Percentiles rank a stretch among this genome's conserved stretches.
Evolutionary conservation across 2,329 filamentous ascomycete genomes (phyloP).

Genomic region (Trichoderma polysporum): DNA sequence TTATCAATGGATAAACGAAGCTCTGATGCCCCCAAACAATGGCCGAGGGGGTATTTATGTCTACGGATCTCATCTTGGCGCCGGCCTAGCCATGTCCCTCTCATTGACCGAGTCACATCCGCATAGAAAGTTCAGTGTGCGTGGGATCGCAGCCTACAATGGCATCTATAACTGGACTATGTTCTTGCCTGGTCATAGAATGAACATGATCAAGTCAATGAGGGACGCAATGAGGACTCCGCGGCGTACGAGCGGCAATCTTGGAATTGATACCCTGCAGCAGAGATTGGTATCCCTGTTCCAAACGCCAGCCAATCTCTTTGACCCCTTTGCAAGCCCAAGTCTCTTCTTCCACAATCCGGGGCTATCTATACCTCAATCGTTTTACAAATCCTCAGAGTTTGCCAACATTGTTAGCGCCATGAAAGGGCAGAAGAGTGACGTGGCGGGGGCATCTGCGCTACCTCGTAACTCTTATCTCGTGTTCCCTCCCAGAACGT

Average conservation of each 20-base stretch:
- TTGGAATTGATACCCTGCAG: constrained; percentile 40
- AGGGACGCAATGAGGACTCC: background rate
- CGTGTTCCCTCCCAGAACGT: constrained; percentile 48
- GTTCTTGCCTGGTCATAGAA: constrained; percentile 54
- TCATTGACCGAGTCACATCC: constrained; percentile 55
- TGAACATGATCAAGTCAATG: constrained; percentile 35
- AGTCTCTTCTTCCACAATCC: constrained; percentile 58
- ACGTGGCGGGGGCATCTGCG: constrained; percentile 23
- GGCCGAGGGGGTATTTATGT: constrained; percentile 43
- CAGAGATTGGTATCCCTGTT: constrained; percentile 47
- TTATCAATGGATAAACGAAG: constrained; percentile 52
- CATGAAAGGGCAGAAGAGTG: constrained; percentile 26
- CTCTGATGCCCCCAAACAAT: constrained; percentile 40
- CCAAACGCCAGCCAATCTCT: constrained; percentile 46
- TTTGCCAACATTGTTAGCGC: constrained; percentile 29
- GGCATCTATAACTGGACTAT: constrained; percentile 66
- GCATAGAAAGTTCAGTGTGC: constrained; percentile 46
- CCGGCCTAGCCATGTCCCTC: constrained; percentile 55
- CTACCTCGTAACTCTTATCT: constrained; percentile 44
- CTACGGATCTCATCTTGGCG: constrained; percentile 59
- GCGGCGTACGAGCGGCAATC: constrained; percentile 24
- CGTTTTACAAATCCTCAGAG: constrained; percentile 41
- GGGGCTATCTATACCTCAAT: constrained; percentile 45
- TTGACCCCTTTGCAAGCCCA: constrained; percentile 61
- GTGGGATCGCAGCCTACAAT: constrained; percentile 57